Base-by-base conservation (phyloP, 805 yeast species). In the Wickerhamomyces hampshirensis region DNA sequence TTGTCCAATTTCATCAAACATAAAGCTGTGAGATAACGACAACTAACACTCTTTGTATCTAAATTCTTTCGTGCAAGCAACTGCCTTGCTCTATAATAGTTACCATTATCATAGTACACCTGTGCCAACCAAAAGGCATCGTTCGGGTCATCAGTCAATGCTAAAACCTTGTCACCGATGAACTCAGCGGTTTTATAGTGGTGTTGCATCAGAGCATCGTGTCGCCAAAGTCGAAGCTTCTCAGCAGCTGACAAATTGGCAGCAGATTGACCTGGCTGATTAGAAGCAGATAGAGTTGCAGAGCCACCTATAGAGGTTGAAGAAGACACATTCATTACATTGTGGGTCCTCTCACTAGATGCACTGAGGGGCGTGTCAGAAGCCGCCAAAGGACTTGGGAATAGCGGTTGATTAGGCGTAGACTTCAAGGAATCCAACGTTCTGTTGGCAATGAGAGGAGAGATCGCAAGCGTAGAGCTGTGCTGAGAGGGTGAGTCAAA, bases 61-160 rank as follows among this genome's bases (percentile, higher is more conserved):
- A 77, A 74, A 46, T 71, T 76, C 36, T 71, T 75, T 11, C 75
- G 70, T 13, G 76, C 60, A 15, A 91, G 66, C 28, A 89, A 59
- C 44, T 79, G 80, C 35, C 87, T 73, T 2, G 95, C 96, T 23
- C 96, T 68, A 28, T 80, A 71, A 58, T 77, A 88, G 53, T 84
- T 76, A 9, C 91, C 91, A 38, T 76, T 77, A 38, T 78, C 67
- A 58, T 77, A 86, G 56, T 83, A 79, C 5, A 84, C 95, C 62
- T 91, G 96, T 0, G 96, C 96, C 21, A 91, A 68, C 96, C 97
- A 89, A 59, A 87, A 91, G 9, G 96, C 96, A 56, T 91, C 98
- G 52, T 82, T 85, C 11, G 96, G 84, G 53, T 89, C 96, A 40
- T 72, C 71, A 0, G 97, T 88, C 42, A 93, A 63, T 1, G 88